A percentile compares a stretch with the other conserved stretches of the same genome.
Evolutionary conservation across 2,329 filamentous ascomycete genomes (phyloP).

Genomic region (Talaromyces albobiverticillius): DNA sequence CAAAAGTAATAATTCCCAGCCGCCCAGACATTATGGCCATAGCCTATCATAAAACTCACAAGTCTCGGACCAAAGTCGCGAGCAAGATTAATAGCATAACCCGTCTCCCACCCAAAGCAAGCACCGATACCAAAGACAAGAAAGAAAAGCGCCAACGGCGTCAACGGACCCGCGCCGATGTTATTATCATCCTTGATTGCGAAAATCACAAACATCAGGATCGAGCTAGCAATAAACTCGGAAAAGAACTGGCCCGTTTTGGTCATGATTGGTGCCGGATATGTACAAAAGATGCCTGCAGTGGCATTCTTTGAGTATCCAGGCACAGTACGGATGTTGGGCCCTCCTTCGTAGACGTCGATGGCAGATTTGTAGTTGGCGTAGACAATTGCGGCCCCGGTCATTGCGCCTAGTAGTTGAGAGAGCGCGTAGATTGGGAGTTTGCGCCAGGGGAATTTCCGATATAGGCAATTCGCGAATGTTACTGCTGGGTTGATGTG

Average conservation of each 20-base stretch:
- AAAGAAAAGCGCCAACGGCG: conserved; percentile 66
- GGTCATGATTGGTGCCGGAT: conserved; percentile 61
- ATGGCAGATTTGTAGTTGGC: conserved; percentile 65
- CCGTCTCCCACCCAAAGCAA: conserved; percentile 73
- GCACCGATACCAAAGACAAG: conserved; percentile 71
- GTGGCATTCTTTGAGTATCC: conserved; percentile 56
- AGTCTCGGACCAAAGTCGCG: conserved; percentile 69
- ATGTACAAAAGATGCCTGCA: conserved; percentile 71
- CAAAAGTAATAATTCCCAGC: conserved; percentile 71
- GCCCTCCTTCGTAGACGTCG: conserved; percentile 59
- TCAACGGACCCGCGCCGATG: conserved; percentile 54
- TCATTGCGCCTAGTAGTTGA: conserved; percentile 66
- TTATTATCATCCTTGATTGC: conserved; percentile 55
- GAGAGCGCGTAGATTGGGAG: conserved; percentile 66
- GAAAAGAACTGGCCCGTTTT: conserved; percentile 67
- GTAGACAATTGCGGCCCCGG: conserved; percentile 59
- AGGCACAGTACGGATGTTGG: conserved; percentile 60
- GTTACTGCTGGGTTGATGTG: conserved; percentile 72
- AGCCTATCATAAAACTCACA: conserved; percentile 65
- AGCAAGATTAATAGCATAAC: conserved; percentile 72
- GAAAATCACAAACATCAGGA: conserved; percentile 71
- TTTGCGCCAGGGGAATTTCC: conserved; percentile 66
- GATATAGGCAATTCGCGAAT: conserved; percentile 65
- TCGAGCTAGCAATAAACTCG: conserved; percentile 65
- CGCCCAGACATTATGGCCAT: conserved; percentile 64